Evolutionary conservation across 805 yeast genomes (phyloP).

Genomic region (Kurtzmaniella cleridarum): DNA sequence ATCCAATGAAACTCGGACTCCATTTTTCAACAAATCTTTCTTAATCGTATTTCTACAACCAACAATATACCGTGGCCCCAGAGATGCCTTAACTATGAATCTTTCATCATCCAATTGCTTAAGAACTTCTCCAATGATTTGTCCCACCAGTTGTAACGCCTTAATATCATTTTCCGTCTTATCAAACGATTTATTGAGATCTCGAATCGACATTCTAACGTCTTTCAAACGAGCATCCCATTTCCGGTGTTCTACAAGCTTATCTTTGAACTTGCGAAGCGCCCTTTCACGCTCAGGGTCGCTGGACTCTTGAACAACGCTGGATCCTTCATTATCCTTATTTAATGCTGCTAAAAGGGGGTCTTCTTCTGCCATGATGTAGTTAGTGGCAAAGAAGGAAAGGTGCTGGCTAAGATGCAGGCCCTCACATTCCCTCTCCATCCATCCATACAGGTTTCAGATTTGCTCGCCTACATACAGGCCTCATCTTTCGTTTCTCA

Average conservation of each 20-base stretch:
- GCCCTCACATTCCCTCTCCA: no score
- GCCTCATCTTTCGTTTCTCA: conserved; percentile 16
- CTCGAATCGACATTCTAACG: conserved; percentile 76
- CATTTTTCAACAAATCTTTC: conserved; percentile 77
- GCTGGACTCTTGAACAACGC: conserved; percentile 24
- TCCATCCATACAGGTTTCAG: no score
- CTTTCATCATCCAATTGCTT: conserved; percentile 93
- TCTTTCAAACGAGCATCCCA: conserved; percentile 90
- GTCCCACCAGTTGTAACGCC: conserved; percentile 96
- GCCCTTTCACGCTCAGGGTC: conserved; percentile 78
- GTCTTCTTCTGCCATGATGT: conserved; percentile 58
- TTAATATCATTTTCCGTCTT: conserved; percentile 96
- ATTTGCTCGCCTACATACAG: conserved; percentile 10
- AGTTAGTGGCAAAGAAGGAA: conserved; percentile 9
- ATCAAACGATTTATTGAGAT: conserved; percentile 74
- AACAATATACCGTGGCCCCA: conserved; percentile 96
- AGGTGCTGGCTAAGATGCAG: conserved; percentile 11
- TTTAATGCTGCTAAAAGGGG: conserved; percentile 70
- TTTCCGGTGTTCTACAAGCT: conserved; percentile 85
- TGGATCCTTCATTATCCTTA: conserved; percentile 25
- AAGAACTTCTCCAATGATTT: conserved; percentile 93
- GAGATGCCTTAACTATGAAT: conserved; percentile 91
- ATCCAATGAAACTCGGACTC: conserved; percentile 93
- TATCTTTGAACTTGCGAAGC: conserved; percentile 70
- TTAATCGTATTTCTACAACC: conserved; percentile 94